Base-by-base conservation (phyloP, 108 stramenopile species). In the Tribonema minus region DNA sequence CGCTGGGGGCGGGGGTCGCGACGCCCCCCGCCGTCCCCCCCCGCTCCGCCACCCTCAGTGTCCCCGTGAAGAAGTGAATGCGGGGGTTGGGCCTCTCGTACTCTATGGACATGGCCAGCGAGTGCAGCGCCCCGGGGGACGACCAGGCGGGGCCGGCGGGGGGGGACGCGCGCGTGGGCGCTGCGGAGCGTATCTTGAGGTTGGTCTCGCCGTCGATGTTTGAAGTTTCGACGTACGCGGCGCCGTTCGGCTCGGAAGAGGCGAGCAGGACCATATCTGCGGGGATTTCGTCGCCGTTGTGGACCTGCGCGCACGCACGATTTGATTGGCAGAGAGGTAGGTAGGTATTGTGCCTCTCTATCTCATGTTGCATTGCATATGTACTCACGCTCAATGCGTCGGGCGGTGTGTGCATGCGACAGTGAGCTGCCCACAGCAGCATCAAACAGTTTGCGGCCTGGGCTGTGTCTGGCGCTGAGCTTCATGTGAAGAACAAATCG, bases 141-240 rank as follows among this genome's bases (percentile, higher is more conserved):
- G 60, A 12, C 76, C 86, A 75, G 37, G 35, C 30, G 37, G 83
- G 74, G 58, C 89, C 88, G 37, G 80, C 72, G 20, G 91, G 92
- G 37, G 15, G 58, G 34, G 46, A 70, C 58, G 39, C 69, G 36
- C 70, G 23, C 54, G 67, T 71, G 29, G 69, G 69, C 30, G 33
- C 90, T 88, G 39, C 91, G 76, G 35, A 85, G 58, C 31, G 90
- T 81, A 93, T 88, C 82, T 99, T 99, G 39, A 99, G 82, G 67
- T 99, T 97, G 7, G 98, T 99, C 84, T 99, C 98, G 35, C 98
- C 98, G 70, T 99, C 98, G 71, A 99, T 96, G 69, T 92, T 92
- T 66, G 87, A 88, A n/a, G 98, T 99, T 82, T 99, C 98, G 68
- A 97, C 90, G 90, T 96, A 99, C 58, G 40, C 68, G 36, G 88